These are phyloP conservation scores for Lasiosphaeris hirsuta DNA, from an alignment of 495 filamentous ascomycete genomes.

Conservation along the genomic window DNA sequence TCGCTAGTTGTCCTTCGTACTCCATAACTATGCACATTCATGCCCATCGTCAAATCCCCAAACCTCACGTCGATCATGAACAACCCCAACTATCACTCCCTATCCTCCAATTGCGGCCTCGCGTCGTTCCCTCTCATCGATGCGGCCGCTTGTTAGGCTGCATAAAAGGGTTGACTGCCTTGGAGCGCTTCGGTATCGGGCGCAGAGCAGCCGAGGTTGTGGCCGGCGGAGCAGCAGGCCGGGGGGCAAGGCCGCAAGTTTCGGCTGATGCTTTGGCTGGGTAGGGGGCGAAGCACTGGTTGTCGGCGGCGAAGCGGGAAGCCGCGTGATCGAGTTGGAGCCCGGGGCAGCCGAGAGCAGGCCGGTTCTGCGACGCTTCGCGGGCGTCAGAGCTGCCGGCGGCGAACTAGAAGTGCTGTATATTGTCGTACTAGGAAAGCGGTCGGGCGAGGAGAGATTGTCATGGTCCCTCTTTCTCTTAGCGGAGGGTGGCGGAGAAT, in stretches of 20 bases:
- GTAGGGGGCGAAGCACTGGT: not conserved
- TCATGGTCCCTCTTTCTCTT: not conserved
- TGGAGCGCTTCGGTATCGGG: too few species aligned
- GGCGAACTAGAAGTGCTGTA: not conserved
- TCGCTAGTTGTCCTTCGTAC: too few species aligned
- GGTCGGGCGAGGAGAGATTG: not conserved
- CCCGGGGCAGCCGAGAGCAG: conserved; percentile 19
- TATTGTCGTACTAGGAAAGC: too few species aligned
- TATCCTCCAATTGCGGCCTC: too few species aligned
- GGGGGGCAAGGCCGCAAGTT: not conserved
- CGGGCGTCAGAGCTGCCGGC: not conserved
- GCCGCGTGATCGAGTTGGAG: conserved; percentile 10
- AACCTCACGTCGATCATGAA: too few species aligned
- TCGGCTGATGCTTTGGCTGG: not conserved
- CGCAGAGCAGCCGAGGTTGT: too few species aligned
- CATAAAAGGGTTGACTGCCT: not conserved
- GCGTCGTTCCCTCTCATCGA: too few species aligned
- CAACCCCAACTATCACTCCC: too few species aligned
- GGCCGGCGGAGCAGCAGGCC: too few species aligned
- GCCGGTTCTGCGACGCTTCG: not conserved
- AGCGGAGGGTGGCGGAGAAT: not conserved
- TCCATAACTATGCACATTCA: too few species aligned
- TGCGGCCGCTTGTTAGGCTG: conserved; percentile 12
- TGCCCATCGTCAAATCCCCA: too few species aligned
- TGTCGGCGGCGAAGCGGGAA: not conserved